A percentile compares a stretch with the other conserved stretches of the same genome.
Evolutionary conservation across 1,284 basidiomycete species (phyloP).

Genomic region (Macrocystidia cucumis): DNA sequence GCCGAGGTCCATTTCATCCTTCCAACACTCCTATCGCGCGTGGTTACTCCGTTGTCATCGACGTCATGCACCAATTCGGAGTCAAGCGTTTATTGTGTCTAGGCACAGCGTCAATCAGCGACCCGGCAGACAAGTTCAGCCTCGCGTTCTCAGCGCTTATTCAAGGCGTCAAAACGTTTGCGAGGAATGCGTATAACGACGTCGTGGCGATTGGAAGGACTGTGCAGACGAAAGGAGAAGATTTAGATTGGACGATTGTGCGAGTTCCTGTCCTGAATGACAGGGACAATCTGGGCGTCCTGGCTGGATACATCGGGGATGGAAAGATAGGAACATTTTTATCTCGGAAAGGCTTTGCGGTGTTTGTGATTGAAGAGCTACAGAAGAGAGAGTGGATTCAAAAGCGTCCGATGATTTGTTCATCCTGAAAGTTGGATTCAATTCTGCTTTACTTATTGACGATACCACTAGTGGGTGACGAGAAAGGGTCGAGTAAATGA

Average conservation of each 20-base stretch:
- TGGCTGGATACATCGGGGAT: slow-evolving; percentile 61
- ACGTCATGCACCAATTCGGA: slow-evolving; percentile 39
- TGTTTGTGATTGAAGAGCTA: slow-evolving; percentile 51
- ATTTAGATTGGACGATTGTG: slow-evolving; percentile 59
- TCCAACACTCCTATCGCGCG: slow-evolving; percentile 49
- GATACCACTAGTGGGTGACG: too few species aligned
- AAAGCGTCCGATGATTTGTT: slow-evolving; percentile 11
- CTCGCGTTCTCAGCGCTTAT: slow-evolving; percentile 38
- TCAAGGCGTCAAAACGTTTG: slow-evolving; percentile 22
- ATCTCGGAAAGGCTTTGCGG: slow-evolving; percentile 48
- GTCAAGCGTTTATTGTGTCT: slow-evolving; percentile 56
- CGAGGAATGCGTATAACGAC: slow-evolving; percentile 32
- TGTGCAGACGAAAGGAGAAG: slow-evolving; percentile 36
- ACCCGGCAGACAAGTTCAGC: slow-evolving; percentile 51
- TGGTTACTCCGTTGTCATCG: slow-evolving; percentile 46
- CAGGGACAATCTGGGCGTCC: slow-evolving; percentile 30
- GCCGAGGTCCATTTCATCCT: slow-evolving; percentile 22
- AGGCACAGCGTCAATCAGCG: slow-evolving; percentile 55
- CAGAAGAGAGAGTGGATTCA: slow-evolving; percentile 41
- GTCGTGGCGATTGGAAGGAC: slow-evolving; percentile 43
- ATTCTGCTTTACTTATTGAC: too few species aligned
- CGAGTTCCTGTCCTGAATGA: slow-evolving; percentile 55
- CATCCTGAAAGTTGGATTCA: too few species aligned
- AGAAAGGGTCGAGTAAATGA: too few species aligned
- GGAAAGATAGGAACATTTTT: slow-evolving; percentile 38